Base-by-base conservation (phyloP, 306 rosid genomes). In the Crataegus laevigata region DNA sequence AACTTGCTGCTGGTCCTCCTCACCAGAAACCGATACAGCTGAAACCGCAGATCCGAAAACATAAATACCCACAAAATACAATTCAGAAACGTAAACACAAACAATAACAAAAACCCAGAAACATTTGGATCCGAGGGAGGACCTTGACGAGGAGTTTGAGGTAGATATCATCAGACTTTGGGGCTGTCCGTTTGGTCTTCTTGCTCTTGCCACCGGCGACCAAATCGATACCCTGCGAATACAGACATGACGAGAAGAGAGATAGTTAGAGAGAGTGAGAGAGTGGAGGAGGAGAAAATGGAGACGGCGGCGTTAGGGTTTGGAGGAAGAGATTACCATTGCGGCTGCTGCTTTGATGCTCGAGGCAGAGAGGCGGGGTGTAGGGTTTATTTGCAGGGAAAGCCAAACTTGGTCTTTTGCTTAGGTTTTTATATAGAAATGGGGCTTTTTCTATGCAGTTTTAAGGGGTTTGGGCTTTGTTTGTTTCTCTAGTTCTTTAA, bases 121-220 rank as follows among this genome's bases (percentile, higher is more conserved):
- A 22, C 0, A n/a, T 21, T 22, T 5, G 17, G 9, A 26, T 24
- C 11, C 40, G 12, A 19, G 19, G 24, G 8, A 54, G 54, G 7
- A 87, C 96, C 90, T 87, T 91, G 11, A 91, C 96, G 51, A 87
- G 88, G 57, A 91, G 93, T 78, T 89, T 91, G 77, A 87, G 88
- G 81, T 91, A 91, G 67, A 91, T 91, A 81, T 91, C 96, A n/a
- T 84, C 54, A 36, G 96, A 90, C 85, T 81, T 90, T 6, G 96
- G 96, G 13, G 88, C 86, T 2, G 88, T 90, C 51, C 96, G 77
- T 79, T 82, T 87, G 24, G 93, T 75, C 85, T 91, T 91, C 89
- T 91, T 91, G 75, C 87, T 82, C 90, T 91, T 88, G 22, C 96
- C 96, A 57, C 96, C 96, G 40, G 96, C 96, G 72, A 88, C 86